Conservation (phyloP, 352 stramenopile species). For the Halophytophthora batemanensis region DNA sequence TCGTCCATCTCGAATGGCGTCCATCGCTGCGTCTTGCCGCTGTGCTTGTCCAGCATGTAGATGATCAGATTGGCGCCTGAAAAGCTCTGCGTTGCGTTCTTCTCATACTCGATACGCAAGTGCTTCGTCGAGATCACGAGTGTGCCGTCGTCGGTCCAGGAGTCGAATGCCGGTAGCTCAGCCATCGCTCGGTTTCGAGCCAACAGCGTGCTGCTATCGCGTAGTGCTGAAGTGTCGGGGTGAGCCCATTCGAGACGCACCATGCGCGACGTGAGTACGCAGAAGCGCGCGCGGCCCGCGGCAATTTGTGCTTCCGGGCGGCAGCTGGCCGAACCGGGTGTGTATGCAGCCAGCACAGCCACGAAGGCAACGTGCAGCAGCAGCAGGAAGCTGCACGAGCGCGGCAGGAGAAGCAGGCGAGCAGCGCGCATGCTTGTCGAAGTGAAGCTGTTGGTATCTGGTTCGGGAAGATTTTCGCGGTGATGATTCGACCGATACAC, state of each 20-base stretch:
- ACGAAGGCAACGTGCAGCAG: too few relatives aligned
- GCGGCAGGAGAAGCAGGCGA: too few relatives aligned
- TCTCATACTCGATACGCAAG: constrained; percentile 19
- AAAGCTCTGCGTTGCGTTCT: constrained; percentile 17
- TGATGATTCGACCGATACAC: too few relatives aligned
- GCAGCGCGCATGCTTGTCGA: too few relatives aligned
- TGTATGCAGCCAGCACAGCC: not conserved
- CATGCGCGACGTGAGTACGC: constrained; percentile 30
- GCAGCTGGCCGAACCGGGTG: constrained; percentile 2
- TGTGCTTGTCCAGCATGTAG: not conserved
- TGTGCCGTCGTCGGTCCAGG: constrained; percentile 9
- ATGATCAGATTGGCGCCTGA: constrained; percentile 27
- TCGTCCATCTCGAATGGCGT: constrained; percentile 21
- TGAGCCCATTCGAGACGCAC: constrained; percentile 33
- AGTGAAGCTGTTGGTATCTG: too few relatives aligned
- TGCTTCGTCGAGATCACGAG: constrained; percentile 17
- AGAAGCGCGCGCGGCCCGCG: constrained; percentile 31
- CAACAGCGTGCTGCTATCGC: constrained; percentile 21
- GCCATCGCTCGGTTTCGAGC: constrained; percentile 19
- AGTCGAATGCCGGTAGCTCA: constrained; percentile 13
- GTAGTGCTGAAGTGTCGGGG: constrained; percentile 3
- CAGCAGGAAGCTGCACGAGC: too few relatives aligned
- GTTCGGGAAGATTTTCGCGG: too few relatives aligned
- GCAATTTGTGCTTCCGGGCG: constrained; percentile 14
- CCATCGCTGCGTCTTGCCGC: constrained; percentile 7